Conservation (phyloP, 2,329 filamentous ascomycete species). For the Pseudovirgaria hyperparasitica region DNA sequence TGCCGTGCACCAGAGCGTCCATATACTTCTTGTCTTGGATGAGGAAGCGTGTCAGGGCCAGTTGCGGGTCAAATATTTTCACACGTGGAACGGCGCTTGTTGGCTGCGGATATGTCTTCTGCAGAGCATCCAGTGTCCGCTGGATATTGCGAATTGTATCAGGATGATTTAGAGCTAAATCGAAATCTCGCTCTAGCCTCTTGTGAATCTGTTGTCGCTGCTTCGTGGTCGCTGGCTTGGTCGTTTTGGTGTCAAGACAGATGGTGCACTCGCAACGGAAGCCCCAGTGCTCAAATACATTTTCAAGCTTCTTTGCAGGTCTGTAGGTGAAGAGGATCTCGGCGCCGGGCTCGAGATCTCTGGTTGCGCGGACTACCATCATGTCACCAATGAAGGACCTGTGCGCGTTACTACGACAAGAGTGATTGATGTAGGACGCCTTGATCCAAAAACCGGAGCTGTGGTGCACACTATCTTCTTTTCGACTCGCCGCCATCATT, state of each 20-base stretch:
- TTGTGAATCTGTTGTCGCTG: conserved; percentile 5
- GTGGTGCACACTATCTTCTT: conserved; percentile 11
- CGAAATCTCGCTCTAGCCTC: conserved; percentile 3
- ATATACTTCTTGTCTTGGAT: conserved; percentile 1
- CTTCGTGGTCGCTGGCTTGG: conserved; percentile 2
- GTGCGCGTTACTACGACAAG: conserved; percentile 24
- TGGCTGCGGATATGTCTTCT: conserved; percentile 10
- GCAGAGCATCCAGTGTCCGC: conserved; percentile 7
- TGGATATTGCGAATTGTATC: conserved; percentile 4
- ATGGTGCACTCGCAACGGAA: conserved; percentile 11
- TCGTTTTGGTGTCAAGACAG: conserved; percentile 7
- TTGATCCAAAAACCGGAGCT: conserved; percentile 26
- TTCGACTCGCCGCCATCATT: conserved; percentile 13
- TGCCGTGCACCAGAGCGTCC: conserved; percentile 6
- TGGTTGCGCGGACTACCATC: conserved; percentile 26
- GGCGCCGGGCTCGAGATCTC: conserved; percentile 13
- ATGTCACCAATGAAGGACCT: conserved; percentile 28
- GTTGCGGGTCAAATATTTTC: conserved; percentile 10
- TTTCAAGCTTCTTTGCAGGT: too few relatives aligned
- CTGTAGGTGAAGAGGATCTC: conserved; percentile 15
- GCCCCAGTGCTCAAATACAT: conserved; percentile 8
- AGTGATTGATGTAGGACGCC: conserved; percentile 32
- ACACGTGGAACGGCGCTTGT: conserved; percentile 11
- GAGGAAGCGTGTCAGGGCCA: conserved; percentile 8
- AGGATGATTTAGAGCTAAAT: neutral